Evolutionary conservation across 768 basidiomycete species (phyloP).

Genomic region (Boletus rufocinnamomeus): DNA sequence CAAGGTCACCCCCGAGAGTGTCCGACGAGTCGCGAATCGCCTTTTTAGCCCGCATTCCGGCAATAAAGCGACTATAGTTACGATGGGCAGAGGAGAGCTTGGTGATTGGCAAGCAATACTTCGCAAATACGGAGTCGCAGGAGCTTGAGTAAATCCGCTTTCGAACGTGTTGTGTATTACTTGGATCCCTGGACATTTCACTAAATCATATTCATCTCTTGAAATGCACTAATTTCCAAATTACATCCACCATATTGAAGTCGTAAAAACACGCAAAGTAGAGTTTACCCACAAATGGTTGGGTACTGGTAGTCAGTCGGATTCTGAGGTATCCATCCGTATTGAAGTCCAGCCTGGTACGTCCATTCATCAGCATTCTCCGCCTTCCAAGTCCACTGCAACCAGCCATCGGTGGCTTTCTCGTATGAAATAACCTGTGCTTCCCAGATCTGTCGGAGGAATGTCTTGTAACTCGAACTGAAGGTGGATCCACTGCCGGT

Average conservation of each 20-base stretch:
- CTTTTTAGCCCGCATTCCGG: constrained; percentile 68
- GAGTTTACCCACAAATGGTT: constrained; percentile 53
- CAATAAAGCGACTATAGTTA: constrained; percentile 75
- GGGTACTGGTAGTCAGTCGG: constrained; percentile 55
- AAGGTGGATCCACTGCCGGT: constrained; percentile 78
- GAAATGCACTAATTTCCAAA: constrained; percentile 7
- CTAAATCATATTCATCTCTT: neutral
- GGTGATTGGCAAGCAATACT: constrained; percentile 65
- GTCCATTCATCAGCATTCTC: constrained; percentile 88
- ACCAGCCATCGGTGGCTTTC: constrained; percentile 63
- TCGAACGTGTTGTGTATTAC: neutral
- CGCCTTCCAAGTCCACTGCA: constrained; percentile 85
- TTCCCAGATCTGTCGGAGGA: constrained; percentile 82
- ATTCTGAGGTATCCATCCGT: constrained; percentile 82
- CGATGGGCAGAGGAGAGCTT: constrained; percentile 80
- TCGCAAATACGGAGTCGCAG: constrained; percentile 66
- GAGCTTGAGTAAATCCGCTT: constrained; percentile 15
- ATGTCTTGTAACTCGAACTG: constrained; percentile 75
- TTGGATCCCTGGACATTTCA: neutral
- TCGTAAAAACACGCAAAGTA: neutral
- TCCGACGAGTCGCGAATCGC: constrained; percentile 74
- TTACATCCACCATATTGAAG: neutral
- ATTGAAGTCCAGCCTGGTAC: constrained; percentile 75
- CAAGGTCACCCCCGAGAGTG: constrained; percentile 64
- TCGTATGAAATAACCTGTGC: constrained; percentile 79